phyloP scores from a whole-genome alignment of 257 asterid genomes.

The Orobanche coerulescens region DNA sequence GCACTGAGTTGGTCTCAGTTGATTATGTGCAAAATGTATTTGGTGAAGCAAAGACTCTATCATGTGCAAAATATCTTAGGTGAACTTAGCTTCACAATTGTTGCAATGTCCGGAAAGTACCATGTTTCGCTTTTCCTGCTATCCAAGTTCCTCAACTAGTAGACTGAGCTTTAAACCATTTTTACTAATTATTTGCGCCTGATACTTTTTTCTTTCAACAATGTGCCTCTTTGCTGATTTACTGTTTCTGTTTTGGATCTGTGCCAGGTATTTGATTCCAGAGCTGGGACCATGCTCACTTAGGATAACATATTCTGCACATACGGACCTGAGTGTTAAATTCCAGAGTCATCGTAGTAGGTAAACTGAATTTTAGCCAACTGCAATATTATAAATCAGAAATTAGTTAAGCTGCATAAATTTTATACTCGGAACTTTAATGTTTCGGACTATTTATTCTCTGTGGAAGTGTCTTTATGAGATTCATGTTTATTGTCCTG shows the following conservation, averaged over 20 bases:
- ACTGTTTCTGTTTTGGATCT: constrained; percentile 20
- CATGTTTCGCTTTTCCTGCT: neutral
- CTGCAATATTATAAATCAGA: constrained; percentile 6
- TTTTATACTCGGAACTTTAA: neutral
- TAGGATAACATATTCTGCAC: constrained; percentile 86
- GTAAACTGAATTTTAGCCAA: constrained; percentile 24
- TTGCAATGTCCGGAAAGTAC: no score
- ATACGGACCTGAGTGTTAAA: constrained; percentile 89
- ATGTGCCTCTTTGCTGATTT: constrained; percentile 16
- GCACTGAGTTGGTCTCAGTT: neutral
- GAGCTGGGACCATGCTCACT: constrained; percentile 86
- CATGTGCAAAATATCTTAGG: no score
- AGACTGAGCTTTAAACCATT: neutral
- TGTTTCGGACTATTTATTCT: neutral
- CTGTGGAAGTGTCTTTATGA: neutral
- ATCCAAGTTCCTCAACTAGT: constrained; percentile 10
- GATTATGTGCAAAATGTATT: neutral
- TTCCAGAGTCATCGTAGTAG: constrained; percentile 92
- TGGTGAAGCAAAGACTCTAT: no score
- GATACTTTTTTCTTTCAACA: neutral
- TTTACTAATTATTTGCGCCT: constrained; percentile 1
- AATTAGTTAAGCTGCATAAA: constrained; percentile 15
- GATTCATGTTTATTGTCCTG: constrained; percentile 1
- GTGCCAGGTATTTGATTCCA: constrained; percentile 72
- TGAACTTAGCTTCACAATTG: no score